These are phyloP conservation scores for Suillus brevipes DNA, from an alignment of 768 basidiomycete genomes.

Conservation along the genomic window DNA sequence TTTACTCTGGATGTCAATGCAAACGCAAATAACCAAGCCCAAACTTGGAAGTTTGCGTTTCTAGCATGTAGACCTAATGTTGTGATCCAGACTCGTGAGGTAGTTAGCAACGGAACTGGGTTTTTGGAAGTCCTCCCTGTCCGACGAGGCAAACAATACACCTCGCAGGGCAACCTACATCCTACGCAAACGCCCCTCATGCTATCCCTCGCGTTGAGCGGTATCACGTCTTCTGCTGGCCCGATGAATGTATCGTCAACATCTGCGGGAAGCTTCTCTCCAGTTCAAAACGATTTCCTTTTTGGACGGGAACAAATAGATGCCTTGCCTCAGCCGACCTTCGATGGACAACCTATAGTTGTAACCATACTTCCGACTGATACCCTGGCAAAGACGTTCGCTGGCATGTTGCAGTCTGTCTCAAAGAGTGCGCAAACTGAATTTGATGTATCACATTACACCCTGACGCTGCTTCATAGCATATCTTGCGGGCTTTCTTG, in stretches of 20 bases:
- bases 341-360: neutral
- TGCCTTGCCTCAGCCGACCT: conserved; percentile 5
- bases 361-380: conserved; percentile 16
- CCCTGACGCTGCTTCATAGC: conserved; percentile 12
- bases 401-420: conserved; percentile 20
- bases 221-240: conserved; percentile 10
- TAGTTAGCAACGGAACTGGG: conserved; percentile 22
- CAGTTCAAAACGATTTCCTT: conserved; percentile 20
- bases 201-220: conserved; percentile 22
- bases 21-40: neutral
- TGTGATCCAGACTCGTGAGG: conserved; percentile 29
- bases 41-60: conserved; percentile 24
- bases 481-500: conserved; percentile 24
- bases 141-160: conserved; percentile 11
- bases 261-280: neutral
- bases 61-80: conserved; percentile 24
- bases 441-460: neutral
- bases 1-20: conserved; percentile 17
- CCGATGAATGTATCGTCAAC: neutral
- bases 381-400: conserved; percentile 21
- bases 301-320: conserved; percentile 21
- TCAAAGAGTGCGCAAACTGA: conserved; percentile 18
- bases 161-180: conserved; percentile 25
- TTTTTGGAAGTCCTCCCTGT: conserved; percentile 20
- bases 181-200: conserved; percentile 24